phyloP scores from a whole-genome alignment of 768 basidiomycete species.

The Leucosporidium scottii region DNA sequence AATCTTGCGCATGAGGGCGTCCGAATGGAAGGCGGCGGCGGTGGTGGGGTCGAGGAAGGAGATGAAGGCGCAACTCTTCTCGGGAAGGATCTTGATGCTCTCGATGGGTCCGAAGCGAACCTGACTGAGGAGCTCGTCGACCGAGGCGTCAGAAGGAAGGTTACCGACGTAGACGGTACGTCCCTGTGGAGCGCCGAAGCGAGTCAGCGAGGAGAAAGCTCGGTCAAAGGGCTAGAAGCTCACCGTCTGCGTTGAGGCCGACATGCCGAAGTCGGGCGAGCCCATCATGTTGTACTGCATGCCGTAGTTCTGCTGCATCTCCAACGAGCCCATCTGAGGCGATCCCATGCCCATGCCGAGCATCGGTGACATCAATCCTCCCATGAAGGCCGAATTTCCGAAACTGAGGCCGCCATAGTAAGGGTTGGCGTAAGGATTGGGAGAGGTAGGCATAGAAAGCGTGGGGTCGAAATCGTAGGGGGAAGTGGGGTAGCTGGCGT shows the following conservation, averaged over 20 bases:
- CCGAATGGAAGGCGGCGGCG: conserved; percentile 93
- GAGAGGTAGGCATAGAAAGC: conserved; percentile 20
- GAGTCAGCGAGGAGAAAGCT: neutral
- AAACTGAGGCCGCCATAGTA: conserved; percentile 9
- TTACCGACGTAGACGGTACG: conserved; percentile 97
- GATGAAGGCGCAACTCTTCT: conserved; percentile 87
- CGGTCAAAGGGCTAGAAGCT: neutral
- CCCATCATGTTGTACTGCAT: conserved; percentile 21
- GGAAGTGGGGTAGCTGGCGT: neutral
- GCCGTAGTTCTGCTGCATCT: conserved; percentile 2
- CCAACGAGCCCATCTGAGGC: neutral
- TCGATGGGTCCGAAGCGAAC: conserved; percentile 97
- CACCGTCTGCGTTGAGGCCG: conserved; percentile 21
- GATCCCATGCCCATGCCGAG: neutral
- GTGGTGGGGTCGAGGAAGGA: conserved; percentile 91
- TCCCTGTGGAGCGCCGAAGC: neutral
- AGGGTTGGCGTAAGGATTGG: conserved; percentile 1
- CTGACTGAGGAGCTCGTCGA: conserved; percentile 94
- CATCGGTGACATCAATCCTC: conserved; percentile 19
- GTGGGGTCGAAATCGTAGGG: conserved; percentile 10
- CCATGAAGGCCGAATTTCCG: conserved; percentile 17
- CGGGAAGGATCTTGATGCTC: conserved; percentile 84
- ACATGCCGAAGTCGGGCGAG: conserved; percentile 4
- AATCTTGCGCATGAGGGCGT: conserved; percentile 90
- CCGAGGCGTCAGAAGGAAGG: conserved; percentile 86